Percentiles rank a stretch among this genome's conserved stretches.
These are phyloP conservation scores for Silene noctiflora DNA, from an alignment of 179 eudicot species.

Conservation along the genomic window DNA sequence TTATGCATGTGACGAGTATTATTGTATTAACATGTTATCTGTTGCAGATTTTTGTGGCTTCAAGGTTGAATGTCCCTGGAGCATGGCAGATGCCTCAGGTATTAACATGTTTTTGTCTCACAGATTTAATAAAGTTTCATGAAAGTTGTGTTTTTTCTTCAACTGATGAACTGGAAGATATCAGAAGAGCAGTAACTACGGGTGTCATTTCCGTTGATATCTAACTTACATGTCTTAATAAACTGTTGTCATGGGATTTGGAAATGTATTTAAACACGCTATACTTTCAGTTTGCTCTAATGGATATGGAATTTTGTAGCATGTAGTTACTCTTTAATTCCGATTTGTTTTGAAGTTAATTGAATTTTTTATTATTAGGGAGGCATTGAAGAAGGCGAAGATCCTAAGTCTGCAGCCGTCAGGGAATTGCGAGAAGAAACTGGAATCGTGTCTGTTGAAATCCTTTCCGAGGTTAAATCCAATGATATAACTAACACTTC, in stretches of 20 bases:
- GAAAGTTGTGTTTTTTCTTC: too few species aligned
- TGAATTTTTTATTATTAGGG: constrained; percentile 40
- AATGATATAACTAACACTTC: not conserved
- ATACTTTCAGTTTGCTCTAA: not conserved
- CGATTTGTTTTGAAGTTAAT: not conserved
- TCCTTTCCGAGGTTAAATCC: constrained; percentile 63
- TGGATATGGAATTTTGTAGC: not conserved
- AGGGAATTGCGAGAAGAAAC: constrained; percentile 91
- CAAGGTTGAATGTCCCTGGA: constrained; percentile 95
- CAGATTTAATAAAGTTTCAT: not conserved
- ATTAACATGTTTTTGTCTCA: not conserved
- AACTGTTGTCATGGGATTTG: not conserved
- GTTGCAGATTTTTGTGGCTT: constrained; percentile 86
- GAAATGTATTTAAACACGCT: too few species aligned
- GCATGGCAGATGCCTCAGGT: constrained; percentile 99
- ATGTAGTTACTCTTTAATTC: not conserved
- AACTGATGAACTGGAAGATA: too few species aligned
- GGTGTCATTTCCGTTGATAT: not conserved
- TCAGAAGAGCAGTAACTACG: too few species aligned
- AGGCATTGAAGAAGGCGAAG: constrained; percentile 88
- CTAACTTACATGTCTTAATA: not conserved
- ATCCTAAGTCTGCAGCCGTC: constrained; percentile 72
- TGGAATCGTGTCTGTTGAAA: constrained; percentile 73
- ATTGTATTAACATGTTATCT: not conserved
- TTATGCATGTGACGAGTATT: not conserved